Conservation (phyloP, 495 filamentous ascomycete genomes). For the Penicillium robsamsonii region DNA sequence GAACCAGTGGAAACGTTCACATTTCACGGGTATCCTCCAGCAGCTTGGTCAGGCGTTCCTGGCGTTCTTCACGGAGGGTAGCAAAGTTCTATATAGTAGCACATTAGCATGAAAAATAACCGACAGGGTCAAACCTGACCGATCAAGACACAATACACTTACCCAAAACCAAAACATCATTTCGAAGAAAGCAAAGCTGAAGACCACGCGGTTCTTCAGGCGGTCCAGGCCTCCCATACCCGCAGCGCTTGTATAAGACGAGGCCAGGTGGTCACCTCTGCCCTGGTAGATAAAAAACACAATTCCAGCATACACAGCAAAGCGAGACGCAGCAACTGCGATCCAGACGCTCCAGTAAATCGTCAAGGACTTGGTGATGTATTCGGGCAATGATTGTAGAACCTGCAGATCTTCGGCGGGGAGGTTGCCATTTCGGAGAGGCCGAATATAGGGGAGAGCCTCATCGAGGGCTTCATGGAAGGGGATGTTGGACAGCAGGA, state of each 20-base stretch:
- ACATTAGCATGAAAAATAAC: conserved; percentile 44
- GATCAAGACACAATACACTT: conserved; percentile 16
- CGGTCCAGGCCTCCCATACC: conserved; percentile 46
- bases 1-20: neutral
- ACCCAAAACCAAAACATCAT: conserved; percentile 88
- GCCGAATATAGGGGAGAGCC: conserved; percentile 31
- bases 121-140: neutral
- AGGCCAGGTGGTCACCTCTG: conserved; percentile 40
- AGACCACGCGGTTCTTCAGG: conserved; percentile 75
- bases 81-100: conserved; percentile 50
- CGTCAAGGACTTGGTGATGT: conserved; percentile 31
- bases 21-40: conserved; percentile 33
- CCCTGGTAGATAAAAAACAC: conserved; percentile 68
- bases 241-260: conserved; percentile 28
- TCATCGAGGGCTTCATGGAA: conserved; percentile 42
- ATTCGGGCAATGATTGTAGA: conserved; percentile 40
- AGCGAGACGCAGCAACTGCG: conserved; percentile 64
- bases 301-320: conserved; percentile 62
- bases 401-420: conserved; percentile 30
- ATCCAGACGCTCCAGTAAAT: conserved; percentile 74
- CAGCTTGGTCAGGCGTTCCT: conserved; percentile 37
- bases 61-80: conserved; percentile 46
- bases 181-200: conserved; percentile 82
- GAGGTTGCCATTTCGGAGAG: conserved; percentile 27
- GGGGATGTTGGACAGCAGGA: conserved; percentile 57